Base-by-base conservation (phyloP, 2,329 filamentous ascomycete genomes). In the Thielaviopsis ethacetica region DNA sequence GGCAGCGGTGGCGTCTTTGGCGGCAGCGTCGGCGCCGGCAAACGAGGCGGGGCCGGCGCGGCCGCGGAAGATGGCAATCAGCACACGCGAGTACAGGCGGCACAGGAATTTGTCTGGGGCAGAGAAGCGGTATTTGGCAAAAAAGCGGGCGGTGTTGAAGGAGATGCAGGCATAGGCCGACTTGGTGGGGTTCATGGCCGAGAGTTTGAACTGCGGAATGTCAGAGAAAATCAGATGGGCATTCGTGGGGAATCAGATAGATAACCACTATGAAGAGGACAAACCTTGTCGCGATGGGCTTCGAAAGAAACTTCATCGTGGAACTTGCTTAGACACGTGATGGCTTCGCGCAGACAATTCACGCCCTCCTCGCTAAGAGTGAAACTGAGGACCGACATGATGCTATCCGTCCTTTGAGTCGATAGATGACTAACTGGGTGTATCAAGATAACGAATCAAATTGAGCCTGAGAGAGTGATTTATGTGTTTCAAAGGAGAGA, bases 291-390 rank as follows among this genome's bases (percentile, higher is more conserved):
- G 63, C 77, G 80, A 64, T 79, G 77, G 38, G 85, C 84, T 69
- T 91, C 87, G 49, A 91, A 75, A 26, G 82, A 86, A 21, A 91
- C 86, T 53, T 85, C 81, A 65, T 91, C 87, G 68, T 84, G 86
- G 72, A 91, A 91, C 69, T 88, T 89, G 66, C 81, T 80, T 26
- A 91, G 76, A 68, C 87, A 91, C 22, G 82, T 75, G 59, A 91
- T 77, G 24, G 83, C 78, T 69, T 91, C 87, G 65, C 88, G 84
- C 52, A 91, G 74, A 54, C 80, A 81, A 6, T 76, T 75, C 51
- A 88, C 81, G 34, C 84, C 84, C 64, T 90, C 85, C 59, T 87
- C 85, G 65, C 78, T 85, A 58, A 91, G 73, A 0, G 84, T 86
- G 67, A 91, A 90, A 62, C 77, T 83, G 60, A 91, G 71, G n/a